A percentile compares a stretch with the other conserved stretches of the same genome.
Evolutionary conservation across 257 asterid genomes (phyloP).

Genomic region (Galeopsis tetrahit): DNA sequence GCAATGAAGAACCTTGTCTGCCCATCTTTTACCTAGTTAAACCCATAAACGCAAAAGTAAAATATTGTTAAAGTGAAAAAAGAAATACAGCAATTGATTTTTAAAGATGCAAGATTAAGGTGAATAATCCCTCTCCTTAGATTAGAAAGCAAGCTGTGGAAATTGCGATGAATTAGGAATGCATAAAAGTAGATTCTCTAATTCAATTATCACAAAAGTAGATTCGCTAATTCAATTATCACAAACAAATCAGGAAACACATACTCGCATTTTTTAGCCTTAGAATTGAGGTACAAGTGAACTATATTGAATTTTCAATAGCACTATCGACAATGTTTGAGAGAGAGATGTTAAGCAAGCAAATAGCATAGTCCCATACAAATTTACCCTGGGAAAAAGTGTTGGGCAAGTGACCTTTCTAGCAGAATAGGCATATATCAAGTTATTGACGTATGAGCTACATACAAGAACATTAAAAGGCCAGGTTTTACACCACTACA

Average conservation of each 20-base stretch:
- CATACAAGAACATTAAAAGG: slow-evolving; percentile 6
- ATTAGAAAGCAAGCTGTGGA: neutral
- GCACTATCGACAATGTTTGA: neutral
- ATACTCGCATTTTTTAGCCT: neutral
- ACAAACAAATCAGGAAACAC: neutral
- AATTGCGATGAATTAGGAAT: neutral
- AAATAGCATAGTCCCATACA: neutral
- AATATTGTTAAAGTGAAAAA: neutral
- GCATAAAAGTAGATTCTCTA: neutral
- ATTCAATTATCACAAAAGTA: no score
- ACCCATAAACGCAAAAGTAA: neutral
- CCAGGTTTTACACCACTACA: neutral
- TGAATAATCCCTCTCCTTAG: neutral
- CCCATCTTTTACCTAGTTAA: slow-evolving; percentile 67
- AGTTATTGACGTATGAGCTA: neutral
- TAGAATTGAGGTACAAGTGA: neutral
- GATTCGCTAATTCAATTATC: neutral
- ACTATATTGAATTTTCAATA: slow-evolving; percentile 9
- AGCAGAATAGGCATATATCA: neutral
- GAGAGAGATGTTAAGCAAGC: neutral
- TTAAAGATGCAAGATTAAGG: neutral
- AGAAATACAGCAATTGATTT: neutral
- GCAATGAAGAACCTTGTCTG: slow-evolving; percentile 66
- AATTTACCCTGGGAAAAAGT: neutral
- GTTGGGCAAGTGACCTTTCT: neutral